Conservation (phyloP, 2,329 filamentous ascomycete genomes). For the Fusarium sp. region DNA sequence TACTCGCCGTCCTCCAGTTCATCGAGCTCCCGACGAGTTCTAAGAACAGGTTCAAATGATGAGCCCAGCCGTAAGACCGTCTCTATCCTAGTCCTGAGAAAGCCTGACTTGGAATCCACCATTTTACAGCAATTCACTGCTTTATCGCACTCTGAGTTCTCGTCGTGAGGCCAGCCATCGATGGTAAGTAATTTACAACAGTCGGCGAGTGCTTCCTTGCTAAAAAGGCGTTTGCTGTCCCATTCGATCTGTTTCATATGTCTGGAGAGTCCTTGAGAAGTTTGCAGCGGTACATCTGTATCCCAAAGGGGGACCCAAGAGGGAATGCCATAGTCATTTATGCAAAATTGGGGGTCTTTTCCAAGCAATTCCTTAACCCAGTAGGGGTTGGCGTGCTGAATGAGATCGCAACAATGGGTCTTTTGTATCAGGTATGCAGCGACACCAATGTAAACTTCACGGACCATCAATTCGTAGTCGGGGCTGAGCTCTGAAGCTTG, state of each 20-base stretch:
- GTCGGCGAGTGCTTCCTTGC: rapidly evolving
- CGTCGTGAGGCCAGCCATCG: neutral
- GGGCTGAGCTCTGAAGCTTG: neutral
- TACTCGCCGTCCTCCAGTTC: rapidly evolving
- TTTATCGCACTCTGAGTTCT: rapidly evolving
- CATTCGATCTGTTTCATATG: rapidly evolving
- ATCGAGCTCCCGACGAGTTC: rapidly evolving
- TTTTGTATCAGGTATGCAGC: rapidly evolving
- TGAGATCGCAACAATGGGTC: neutral
- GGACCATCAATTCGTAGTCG: neutral
- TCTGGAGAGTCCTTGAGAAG: rapidly evolving
- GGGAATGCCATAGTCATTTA: rapidly evolving
- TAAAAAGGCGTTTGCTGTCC: neutral
- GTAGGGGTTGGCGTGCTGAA: neutral
- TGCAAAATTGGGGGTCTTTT: rapidly evolving
- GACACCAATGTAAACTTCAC: neutral
- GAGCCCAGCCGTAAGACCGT: rapidly evolving
- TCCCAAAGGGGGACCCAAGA: neutral
- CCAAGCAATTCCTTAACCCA: rapidly evolving
- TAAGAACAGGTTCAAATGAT: rapidly evolving
- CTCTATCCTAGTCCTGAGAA: rapidly evolving
- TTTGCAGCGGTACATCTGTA: neutral
- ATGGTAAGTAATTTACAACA: rapidly evolving
- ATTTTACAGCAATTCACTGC: rapidly evolving
- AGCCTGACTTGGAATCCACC: neutral